Percentiles rank a stretch among this genome's conserved stretches.
These are phyloP conservation scores for Lasiodiplodia citricola DNA, from an alignment of 2,329 filamentous ascomycete species.

Conservation along the genomic window DNA sequence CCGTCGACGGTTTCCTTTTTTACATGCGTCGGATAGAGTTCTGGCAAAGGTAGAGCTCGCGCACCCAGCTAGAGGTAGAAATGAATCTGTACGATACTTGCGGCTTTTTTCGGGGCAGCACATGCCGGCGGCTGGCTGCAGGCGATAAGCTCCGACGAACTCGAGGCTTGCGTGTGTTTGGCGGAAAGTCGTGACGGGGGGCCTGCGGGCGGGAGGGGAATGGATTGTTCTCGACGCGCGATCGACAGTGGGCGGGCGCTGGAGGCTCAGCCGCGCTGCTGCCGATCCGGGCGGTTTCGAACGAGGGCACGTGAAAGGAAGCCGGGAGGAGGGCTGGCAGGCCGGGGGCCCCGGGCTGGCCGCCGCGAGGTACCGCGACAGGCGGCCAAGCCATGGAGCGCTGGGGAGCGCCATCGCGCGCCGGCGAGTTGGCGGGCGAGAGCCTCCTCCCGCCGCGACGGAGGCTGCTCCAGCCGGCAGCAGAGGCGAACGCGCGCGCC, in stretches of 20 bases:
- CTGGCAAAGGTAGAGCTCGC: slow-evolving; percentile 18
- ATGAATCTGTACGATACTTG: slow-evolving; percentile 16
- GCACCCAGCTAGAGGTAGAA: slow-evolving; percentile 21
- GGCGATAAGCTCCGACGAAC: slow-evolving; percentile 3
- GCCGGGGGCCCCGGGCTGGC: slow-evolving; percentile 7
- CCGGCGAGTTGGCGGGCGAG: not conserved
- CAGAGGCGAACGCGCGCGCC: not conserved
- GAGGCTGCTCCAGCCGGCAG: slow-evolving; percentile 19
- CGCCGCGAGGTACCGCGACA: slow-evolving; percentile 6
- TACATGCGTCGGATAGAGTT: slow-evolving; percentile 3
- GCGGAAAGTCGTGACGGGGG: slow-evolving; percentile 21
- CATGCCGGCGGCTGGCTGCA: slow-evolving; percentile 14
- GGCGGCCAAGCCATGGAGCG: slow-evolving; percentile 5
- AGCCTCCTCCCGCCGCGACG: slow-evolving; percentile 15
- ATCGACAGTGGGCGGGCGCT: slow-evolving; percentile 17
- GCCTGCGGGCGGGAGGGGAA: slow-evolving; percentile 18
- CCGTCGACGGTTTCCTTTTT: not conserved
- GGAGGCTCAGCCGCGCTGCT: slow-evolving; percentile 14
- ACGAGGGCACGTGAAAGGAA: slow-evolving; percentile 4
- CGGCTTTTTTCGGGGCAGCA: slow-evolving; percentile 4
- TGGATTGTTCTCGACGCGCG: slow-evolving; percentile 20
- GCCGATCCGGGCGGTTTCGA: slow-evolving; percentile 16
- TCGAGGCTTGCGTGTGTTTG: slow-evolving; percentile 6
- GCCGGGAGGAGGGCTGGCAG: not conserved
- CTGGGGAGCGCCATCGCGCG: not conserved